Conservation (phyloP, 2,329 filamentous ascomycete genomes). For the Xylaria polymorpha region DNA sequence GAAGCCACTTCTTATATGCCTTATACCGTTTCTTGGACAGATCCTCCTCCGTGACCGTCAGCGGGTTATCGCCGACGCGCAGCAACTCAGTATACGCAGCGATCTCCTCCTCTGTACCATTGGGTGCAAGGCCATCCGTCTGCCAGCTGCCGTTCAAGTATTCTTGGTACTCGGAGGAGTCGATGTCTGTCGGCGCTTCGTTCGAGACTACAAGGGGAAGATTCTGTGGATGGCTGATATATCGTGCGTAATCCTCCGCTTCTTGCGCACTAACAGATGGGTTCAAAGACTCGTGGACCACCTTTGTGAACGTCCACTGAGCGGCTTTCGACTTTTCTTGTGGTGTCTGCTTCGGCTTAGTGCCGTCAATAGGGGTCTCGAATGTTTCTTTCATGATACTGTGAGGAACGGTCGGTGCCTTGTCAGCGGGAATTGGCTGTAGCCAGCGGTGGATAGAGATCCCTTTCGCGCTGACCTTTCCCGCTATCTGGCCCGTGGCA, state of each 20-base stretch:
- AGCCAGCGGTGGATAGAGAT: conserved; percentile 72
- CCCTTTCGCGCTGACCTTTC: conserved; percentile 55
- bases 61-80: conserved; percentile 79
- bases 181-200: conserved; percentile 69
- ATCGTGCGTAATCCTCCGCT: conserved; percentile 86
- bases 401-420: conserved; percentile 51
- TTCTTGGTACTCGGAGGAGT: conserved; percentile 76
- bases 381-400: conserved; percentile 67
- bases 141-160: conserved; percentile 79
- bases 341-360: conserved; percentile 65
- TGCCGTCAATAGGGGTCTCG: conserved; percentile 48
- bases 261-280: conserved; percentile 82
- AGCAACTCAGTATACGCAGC: conserved; percentile 82
- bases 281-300: conserved; percentile 86
- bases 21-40: conserved; percentile 94
- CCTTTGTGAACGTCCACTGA: conserved; percentile 88
- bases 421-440: conserved; percentile 59
- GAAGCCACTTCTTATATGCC: conserved; percentile 93
- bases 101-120: conserved; percentile 70
- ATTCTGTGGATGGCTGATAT: conserved; percentile 88
- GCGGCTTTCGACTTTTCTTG: conserved; percentile 84
- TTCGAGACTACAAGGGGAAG: conserved; percentile 83
- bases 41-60: conserved; percentile 90
- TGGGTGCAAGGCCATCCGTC: conserved; percentile 62
- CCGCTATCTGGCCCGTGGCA: conserved; percentile 50